These are phyloP conservation scores for Eimeria zaria DNA, from an alignment of 169 alveolate genomes.

Conservation along the genomic window DNA sequence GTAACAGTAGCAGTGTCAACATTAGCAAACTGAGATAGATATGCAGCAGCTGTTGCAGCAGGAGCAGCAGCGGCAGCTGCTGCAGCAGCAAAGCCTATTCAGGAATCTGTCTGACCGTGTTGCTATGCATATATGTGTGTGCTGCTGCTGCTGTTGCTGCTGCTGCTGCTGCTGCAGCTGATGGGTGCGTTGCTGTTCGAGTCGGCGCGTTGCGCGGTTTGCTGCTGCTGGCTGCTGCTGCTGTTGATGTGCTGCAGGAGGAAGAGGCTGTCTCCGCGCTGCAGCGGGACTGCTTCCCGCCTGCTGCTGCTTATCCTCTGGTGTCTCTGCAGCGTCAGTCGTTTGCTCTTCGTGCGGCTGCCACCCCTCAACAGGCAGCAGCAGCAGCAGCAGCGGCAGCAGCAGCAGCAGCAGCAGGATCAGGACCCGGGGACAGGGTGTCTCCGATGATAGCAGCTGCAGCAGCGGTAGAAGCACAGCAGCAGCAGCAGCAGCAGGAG, in stretches of 20 bases:
- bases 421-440: not conserved
- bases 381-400: slow-evolving; percentile 61
- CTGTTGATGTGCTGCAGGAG: slow-evolving; percentile 33
- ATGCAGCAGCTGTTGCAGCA: not conserved
- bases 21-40: no score
- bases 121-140: not conserved
- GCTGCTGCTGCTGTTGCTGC: slow-evolving; percentile 62
- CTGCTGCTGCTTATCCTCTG: slow-evolving; percentile 50
- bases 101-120: not conserved
- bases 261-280: slow-evolving; percentile 56
- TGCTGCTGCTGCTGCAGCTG: slow-evolving; percentile 64
- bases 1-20: no score
- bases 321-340: slow-evolving; percentile 68
- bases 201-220: slow-evolving; percentile 64
- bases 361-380: slow-evolving; percentile 5
- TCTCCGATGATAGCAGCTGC: slow-evolving; percentile 3
- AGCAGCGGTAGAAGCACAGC: slow-evolving; percentile 55
- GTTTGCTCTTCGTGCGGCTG: not conserved
- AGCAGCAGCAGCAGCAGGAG: slow-evolving; percentile 75
- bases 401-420: slow-evolving; percentile 42
- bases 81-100: not conserved
- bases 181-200: slow-evolving; percentile 42
- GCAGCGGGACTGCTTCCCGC: slow-evolving; percentile 82
- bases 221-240: slow-evolving; percentile 45
- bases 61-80: not conserved